These are phyloP conservation scores for Nemania sp. DNA, from an alignment of 2,329 filamentous ascomycete species.

Conservation along the genomic window DNA sequence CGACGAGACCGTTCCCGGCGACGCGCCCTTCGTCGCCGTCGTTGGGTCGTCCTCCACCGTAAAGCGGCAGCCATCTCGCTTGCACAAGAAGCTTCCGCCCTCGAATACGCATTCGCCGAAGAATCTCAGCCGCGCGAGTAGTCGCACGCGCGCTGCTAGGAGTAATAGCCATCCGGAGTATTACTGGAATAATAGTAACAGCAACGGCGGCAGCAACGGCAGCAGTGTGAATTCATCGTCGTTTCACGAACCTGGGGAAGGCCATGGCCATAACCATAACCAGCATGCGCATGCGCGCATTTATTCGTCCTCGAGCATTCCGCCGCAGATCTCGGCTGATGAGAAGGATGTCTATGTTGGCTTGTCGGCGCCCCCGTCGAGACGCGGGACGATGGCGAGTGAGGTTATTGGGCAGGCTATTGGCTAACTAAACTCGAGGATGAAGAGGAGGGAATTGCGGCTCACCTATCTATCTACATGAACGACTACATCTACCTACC, in stretches of 20 bases:
- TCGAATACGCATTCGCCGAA: conserved; percentile 35
- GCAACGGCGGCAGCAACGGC: conserved; percentile 2
- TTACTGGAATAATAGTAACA: conserved; percentile 46
- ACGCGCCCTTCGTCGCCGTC: conserved; percentile 62
- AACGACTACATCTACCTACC: not conserved
- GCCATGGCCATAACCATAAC: no score
- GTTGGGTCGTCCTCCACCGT: no score
- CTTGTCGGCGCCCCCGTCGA: conserved; percentile 53
- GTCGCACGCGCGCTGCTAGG: conserved; percentile 49
- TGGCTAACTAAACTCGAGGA: no score
- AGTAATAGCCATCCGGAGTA: conserved; percentile 51
- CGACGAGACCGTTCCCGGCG: conserved; percentile 63
- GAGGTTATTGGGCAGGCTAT: conserved; percentile 58
- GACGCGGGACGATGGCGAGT: conserved; percentile 46
- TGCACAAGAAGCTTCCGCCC: conserved; percentile 55
- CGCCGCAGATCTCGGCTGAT: conserved; percentile 47
- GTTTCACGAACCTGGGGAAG: no score
- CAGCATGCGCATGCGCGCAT: conserved; percentile 47
- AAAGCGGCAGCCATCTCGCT: conserved; percentile 56
- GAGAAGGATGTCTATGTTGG: conserved; percentile 50
- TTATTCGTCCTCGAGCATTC: conserved; percentile 49
- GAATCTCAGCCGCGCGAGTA: conserved; percentile 24
- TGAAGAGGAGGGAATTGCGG: no score
- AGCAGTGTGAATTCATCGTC: not conserved
- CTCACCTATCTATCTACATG: not conserved